phyloP scores from a whole-genome alignment of 2,329 filamentous ascomycete species.

The Xylaria sp. region DNA sequence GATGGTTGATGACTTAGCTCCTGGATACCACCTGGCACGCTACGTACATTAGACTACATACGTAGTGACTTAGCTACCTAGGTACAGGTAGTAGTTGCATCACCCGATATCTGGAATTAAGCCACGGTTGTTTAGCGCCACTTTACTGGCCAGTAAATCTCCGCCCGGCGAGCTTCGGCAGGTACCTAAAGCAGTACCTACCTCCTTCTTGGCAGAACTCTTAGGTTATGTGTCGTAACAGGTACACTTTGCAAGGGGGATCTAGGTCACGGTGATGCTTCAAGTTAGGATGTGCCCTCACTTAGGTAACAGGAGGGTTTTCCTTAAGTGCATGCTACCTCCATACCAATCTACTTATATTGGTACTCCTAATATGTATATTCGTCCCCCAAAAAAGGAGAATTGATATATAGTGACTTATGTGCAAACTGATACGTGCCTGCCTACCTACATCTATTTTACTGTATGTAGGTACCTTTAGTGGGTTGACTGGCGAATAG shows the following conservation, averaged over 20 bases:
- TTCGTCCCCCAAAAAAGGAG: too few species aligned
- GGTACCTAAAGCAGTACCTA: constrained; percentile 7
- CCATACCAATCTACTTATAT: too few species aligned
- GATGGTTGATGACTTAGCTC: neutral
- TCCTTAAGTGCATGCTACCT: neutral
- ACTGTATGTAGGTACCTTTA: too few species aligned
- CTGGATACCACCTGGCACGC: neutral
- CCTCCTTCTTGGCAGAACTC: neutral
- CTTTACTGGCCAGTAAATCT: constrained; percentile 12
- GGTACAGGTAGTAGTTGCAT: constrained; percentile 21
- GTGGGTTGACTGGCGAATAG: too few species aligned
- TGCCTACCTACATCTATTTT: too few species aligned
- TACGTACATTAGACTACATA: neutral
- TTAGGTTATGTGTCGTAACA: neutral
- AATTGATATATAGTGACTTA: too few species aligned
- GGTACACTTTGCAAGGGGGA: neutral
- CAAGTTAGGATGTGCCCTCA: neutral
- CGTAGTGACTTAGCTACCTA: too few species aligned
- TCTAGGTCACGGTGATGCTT: neutral
- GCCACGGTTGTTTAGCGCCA: neutral
- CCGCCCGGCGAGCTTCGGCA: neutral
- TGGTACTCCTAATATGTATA: too few species aligned
- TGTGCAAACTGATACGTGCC: too few species aligned
- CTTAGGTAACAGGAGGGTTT: neutral
- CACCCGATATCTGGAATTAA: constrained; percentile 12